Evolutionary conservation across 768 basidiomycete species (phyloP), one percentile per base, ranked within the genome.

Genomic region (Filobasidium wieringae): DNA sequence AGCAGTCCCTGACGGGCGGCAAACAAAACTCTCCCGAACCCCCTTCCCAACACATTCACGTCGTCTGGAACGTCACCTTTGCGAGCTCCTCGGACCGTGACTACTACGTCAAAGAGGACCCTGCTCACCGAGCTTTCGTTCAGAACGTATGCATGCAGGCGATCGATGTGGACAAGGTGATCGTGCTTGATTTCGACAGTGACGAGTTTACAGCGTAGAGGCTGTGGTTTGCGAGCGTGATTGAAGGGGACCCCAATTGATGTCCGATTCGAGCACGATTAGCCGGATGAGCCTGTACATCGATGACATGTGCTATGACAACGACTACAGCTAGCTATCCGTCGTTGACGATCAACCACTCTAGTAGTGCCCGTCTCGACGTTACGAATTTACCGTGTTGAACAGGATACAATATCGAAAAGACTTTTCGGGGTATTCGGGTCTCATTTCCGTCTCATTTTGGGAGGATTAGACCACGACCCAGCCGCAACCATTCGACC

Each of bases 1-100:
- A 4, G 5, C n/a, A 58, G 57, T 52, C 37, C 40, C n/a, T 58
- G 30, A 58, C 41, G 39, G 57, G 57, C 40, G 57, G 57, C 24
- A 37, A 29, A 17, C 50, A 58, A 36, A 30, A 30, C 19, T 53
- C 51, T 39, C 51, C 51, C 24, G 57, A 58, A 45, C 34, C 26
- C 7, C 31, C 15, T 30, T 29, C 31, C 39, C 43, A 32, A 7
- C 29, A 26, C 14, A 15, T 43, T 26, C 47, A 51, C 24, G 19
- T 58, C 57, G 51, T 52, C 34, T 58, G 52, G 19, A 29, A 31
- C 40, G 57, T 52, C 39, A 39, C 41, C 24, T 58, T 58, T 32
- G 27, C 36, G 11, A 41, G 37, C 9, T 34, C 51, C 6, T 37
- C 36, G 29, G 57, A 58, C 17, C 4, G 51, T 8, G 57, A 58